Evolutionary conservation across 352 stramenopile genomes (phyloP).

Genomic region (Phytophthora idaei): DNA sequence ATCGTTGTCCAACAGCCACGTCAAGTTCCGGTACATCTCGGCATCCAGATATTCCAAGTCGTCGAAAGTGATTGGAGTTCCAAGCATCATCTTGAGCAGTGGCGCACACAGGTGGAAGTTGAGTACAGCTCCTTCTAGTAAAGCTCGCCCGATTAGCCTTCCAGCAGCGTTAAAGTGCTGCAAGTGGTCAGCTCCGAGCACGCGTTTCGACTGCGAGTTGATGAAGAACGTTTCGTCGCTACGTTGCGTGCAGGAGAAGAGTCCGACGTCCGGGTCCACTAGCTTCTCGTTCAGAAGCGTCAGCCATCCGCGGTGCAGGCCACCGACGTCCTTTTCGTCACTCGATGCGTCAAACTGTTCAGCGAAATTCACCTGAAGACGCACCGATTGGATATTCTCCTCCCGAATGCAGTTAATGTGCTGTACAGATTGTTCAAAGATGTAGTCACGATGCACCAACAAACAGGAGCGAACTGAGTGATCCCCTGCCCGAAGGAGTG

Average conservation of each 20-base stretch:
- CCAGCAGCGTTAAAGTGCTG: constrained; percentile 59
- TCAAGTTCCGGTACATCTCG: constrained; percentile 61
- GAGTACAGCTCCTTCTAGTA: constrained; percentile 93
- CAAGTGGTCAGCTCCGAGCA: constrained; percentile 65
- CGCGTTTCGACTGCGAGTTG: constrained; percentile 57
- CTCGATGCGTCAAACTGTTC: constrained; percentile 46
- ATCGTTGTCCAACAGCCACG: constrained; percentile 69
- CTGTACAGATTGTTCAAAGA: constrained; percentile 66
- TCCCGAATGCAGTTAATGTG: constrained; percentile 50
- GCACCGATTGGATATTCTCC: constrained; percentile 42
- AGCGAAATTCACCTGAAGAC: constrained; percentile 67
- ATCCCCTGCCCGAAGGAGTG: constrained; percentile 22
- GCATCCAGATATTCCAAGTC: constrained; percentile 91
- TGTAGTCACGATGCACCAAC: constrained; percentile 39
- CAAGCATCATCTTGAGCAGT: constrained; percentile 98
- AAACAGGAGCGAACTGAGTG: constrained; percentile 11
- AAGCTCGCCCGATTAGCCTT: constrained; percentile 58
- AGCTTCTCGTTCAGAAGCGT: constrained; percentile 65
- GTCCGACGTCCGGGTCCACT: constrained; percentile 42
- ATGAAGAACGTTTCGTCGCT: constrained; percentile 65
- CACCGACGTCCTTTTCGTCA: constrained; percentile 49
- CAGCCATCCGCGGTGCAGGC: constrained; percentile 85
- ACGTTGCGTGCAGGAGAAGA: constrained; percentile 66
- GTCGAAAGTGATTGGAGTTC: constrained; percentile 92
- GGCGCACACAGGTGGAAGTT: constrained; percentile 93